phyloP scores from a whole-genome alignment of 352 stramenopile genomes.

The Phytophthora pini region DNA sequence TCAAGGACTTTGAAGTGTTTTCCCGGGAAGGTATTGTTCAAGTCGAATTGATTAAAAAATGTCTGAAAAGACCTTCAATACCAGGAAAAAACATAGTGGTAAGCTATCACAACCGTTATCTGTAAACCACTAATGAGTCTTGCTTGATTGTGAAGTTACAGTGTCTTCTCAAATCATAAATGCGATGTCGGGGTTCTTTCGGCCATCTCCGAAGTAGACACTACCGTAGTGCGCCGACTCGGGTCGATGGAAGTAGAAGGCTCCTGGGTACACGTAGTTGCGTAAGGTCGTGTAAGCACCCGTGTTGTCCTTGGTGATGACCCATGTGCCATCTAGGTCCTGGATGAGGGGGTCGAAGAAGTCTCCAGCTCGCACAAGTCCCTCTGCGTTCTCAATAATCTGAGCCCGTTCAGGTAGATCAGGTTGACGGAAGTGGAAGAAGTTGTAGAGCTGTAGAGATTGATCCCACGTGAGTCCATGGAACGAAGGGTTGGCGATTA shows the following conservation, averaged over 20 bases:
- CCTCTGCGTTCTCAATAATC: slow-evolving; percentile 56
- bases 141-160: slow-evolving; percentile 1
- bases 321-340: slow-evolving; percentile 74
- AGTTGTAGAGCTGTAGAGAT: slow-evolving; percentile 69
- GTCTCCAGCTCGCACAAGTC: slow-evolving; percentile 67
- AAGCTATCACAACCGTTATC: no score
- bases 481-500: slow-evolving; percentile 74
- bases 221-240: slow-evolving; percentile 58
- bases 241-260: slow-evolving; percentile 71
- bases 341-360: slow-evolving; percentile 75
- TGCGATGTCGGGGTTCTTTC: slow-evolving; percentile 75
- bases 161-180: slow-evolving; percentile 66
- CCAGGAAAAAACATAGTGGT: no score
- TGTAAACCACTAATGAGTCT: slow-evolving; percentile 1
- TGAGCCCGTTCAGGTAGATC: slow-evolving; percentile 66
- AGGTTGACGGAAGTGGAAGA: slow-evolving; percentile 78
- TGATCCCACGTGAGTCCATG: slow-evolving; percentile 74
- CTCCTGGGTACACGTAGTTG: slow-evolving; percentile 69
- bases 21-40: not conserved
- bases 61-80: no score
- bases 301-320: slow-evolving; percentile 70
- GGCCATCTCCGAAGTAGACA: slow-evolving; percentile 83
- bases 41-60: not conserved
- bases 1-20: not conserved
- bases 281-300: slow-evolving; percentile 63